These are phyloP conservation scores for Gaertneriomyces semiglobifer DNA, from an alignment of 192 early-diverging fungal genomes.

Conservation along the genomic window DNA sequence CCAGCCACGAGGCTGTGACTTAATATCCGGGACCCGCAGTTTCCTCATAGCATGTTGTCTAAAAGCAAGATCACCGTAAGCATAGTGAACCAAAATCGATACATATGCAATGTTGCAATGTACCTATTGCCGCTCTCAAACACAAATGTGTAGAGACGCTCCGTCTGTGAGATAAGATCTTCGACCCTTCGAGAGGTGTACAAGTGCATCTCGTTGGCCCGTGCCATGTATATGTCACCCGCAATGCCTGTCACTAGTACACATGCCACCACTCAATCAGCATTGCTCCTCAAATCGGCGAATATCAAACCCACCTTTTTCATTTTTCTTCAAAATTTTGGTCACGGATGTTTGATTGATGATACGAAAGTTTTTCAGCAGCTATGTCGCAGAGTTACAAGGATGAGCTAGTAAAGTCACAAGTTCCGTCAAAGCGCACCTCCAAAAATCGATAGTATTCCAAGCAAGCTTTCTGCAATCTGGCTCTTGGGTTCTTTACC, in stretches of 20 bases:
- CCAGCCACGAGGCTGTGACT: conserved; percentile 11
- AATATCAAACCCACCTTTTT: conserved; percentile 5
- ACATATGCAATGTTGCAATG: background rate
- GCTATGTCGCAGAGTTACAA: conserved; percentile 13
- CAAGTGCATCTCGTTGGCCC: conserved; percentile 16
- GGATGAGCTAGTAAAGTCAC: background rate
- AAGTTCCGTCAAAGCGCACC: background rate
- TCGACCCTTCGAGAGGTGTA: conserved; percentile 15
- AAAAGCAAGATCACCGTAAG: background rate
- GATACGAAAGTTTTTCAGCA: conserved; percentile 40
- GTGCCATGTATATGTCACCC: conserved; percentile 17
- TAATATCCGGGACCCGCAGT: conserved; percentile 26
- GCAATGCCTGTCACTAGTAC: conserved; percentile 12
- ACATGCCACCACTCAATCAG: background rate
- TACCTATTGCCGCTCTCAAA: conserved; percentile 23
- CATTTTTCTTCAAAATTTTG: conserved; percentile 40
- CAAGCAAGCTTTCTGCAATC: conserved; percentile 30
- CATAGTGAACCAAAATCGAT: background rate
- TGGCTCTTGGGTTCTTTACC: conserved; percentile 21
- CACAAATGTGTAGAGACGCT: conserved; percentile 12
- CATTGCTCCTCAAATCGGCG: background rate
- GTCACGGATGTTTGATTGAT: conserved; percentile 38
- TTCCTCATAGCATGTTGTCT: conserved; percentile 22
- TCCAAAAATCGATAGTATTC: conserved; percentile 33
- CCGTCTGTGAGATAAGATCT: conserved; percentile 25